These are phyloP conservation scores for Chrysosporium keratinophilum DNA, from an alignment of 2,329 filamentous ascomycete species.

Conservation along the genomic window DNA sequence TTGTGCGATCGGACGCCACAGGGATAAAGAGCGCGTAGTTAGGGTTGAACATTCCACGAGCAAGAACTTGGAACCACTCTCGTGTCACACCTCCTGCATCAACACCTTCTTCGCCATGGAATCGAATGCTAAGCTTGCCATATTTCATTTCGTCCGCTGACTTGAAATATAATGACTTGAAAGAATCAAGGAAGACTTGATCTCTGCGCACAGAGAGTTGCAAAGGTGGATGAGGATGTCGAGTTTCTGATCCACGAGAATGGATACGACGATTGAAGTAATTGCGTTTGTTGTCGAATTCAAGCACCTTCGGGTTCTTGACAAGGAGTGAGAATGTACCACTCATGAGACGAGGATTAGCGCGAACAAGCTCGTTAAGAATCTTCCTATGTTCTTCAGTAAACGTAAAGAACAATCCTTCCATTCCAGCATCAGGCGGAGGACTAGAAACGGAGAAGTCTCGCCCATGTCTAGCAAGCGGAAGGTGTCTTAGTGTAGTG, in stretches of 20 bases:
- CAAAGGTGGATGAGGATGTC: constrained; percentile 63
- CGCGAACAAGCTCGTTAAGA: constrained; percentile 90
- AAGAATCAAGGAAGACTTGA: constrained; percentile 95
- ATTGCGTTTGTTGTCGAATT: constrained; percentile 99
- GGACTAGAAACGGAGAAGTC: constrained; percentile 67
- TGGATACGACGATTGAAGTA: constrained; percentile 96
- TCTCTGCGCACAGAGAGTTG: constrained; percentile 86
- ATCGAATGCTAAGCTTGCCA: constrained; percentile 93
- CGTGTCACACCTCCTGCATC: constrained; percentile 95
- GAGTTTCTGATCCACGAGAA: constrained; percentile 56
- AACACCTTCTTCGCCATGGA: constrained; percentile 94
- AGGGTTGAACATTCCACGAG: constrained; percentile 96
- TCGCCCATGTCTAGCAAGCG: constrained; percentile 44
- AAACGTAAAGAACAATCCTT: constrained; percentile 89
- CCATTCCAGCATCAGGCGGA: constrained; percentile 68
- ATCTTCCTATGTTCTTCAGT: constrained; percentile 97
- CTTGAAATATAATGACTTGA: constrained; percentile 98
- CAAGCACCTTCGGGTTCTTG: constrained; percentile 96
- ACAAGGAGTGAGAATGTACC: constrained; percentile 92
- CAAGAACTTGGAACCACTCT: constrained; percentile 98
- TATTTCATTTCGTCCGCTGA: constrained; percentile 95
- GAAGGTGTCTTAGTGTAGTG: constrained; percentile 64
- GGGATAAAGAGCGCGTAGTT: constrained; percentile 95
- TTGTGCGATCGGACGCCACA: constrained; percentile 92
- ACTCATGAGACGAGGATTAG: constrained; percentile 97